phyloP scores from a whole-genome alignment of 2,329 filamentous ascomycete genomes.

The Botryotinia narcissicola region DNA sequence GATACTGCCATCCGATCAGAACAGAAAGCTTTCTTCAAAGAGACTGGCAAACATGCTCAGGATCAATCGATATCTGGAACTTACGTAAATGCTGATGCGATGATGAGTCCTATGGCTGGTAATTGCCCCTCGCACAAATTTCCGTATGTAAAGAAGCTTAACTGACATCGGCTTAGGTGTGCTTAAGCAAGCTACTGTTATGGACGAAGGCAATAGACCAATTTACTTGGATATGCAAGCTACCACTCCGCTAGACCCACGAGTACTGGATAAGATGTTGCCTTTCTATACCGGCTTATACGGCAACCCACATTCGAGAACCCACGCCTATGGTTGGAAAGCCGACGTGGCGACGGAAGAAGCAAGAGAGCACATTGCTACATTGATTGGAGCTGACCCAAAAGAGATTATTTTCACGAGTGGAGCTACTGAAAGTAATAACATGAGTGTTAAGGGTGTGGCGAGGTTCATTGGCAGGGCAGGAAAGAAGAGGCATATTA shows the following conservation, averaged over 20 bases:
- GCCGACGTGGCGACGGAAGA: constrained; percentile 91
- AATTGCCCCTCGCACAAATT: constrained; percentile 29
- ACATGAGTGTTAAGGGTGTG: constrained; percentile 99
- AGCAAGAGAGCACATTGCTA: constrained; percentile 78
- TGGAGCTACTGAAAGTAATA: constrained; percentile 97
- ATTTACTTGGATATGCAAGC: constrained; percentile 99
- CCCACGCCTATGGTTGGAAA: constrained; percentile 98
- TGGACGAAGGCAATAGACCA: constrained; percentile 88
- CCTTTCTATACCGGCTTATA: constrained; percentile 91
- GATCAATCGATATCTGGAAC: constrained; percentile 33
- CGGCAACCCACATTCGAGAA: constrained; percentile 95
- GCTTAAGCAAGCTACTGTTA: constrained; percentile 84
- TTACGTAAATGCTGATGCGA: constrained; percentile 47
- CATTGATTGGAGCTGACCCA: constrained; percentile 85
- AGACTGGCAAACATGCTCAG: constrained; percentile 38
- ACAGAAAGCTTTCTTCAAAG: constrained; percentile 73
- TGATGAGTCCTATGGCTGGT: constrained; percentile 79
- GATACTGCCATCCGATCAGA: constrained; percentile 85
- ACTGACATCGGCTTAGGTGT: constrained; percentile 53
- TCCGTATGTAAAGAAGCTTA: constrained; percentile 26
- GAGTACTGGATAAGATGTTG: constrained; percentile 94
- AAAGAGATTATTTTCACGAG: constrained; percentile 99
- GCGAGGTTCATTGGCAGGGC: constrained; percentile 89
- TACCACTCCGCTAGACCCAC: constrained; percentile 90
- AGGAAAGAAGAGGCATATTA: constrained; percentile 97